These are phyloP conservation scores for Mucor plumbeus DNA, from an alignment of 371 early-diverging fungal genomes.

Conservation along the genomic window DNA sequence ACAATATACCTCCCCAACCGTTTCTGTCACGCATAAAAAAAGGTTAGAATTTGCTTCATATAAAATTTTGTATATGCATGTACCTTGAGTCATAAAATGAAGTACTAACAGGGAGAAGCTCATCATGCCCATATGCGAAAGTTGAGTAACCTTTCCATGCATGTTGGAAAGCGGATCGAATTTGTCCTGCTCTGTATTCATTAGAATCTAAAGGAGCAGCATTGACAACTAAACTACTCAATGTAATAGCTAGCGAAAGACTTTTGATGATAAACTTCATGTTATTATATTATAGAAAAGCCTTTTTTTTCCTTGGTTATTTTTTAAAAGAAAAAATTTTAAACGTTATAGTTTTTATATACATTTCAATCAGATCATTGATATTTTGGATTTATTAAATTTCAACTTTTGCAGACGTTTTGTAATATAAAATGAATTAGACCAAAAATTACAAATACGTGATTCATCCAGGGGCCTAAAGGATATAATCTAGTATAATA, in stretches of 20 bases:
- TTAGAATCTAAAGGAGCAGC: background rate
- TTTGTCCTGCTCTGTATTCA: conserved; percentile 17
- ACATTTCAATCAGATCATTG: too few relatives aligned
- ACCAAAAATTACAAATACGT: too few relatives aligned
- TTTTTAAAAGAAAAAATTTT: too few relatives aligned
- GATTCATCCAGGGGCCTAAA: too few relatives aligned
- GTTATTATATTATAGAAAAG: too few relatives aligned
- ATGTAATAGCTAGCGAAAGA: background rate
- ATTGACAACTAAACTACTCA: background rate
- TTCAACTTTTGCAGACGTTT: too few relatives aligned
- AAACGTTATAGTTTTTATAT: too few relatives aligned
- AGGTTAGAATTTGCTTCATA: background rate
- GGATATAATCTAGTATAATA: too few relatives aligned
- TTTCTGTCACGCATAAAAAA: conserved; percentile 25
- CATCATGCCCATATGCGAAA: conserved; percentile 56
- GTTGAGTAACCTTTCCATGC: conserved; percentile 75
- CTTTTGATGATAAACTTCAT: too few relatives aligned
- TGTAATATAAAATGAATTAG: too few relatives aligned
- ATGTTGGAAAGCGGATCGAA: conserved; percentile 55
- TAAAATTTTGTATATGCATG: conserved; percentile 19
- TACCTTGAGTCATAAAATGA: conserved; percentile 40
- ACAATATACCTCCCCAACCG: conserved; percentile 58
- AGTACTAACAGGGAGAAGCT: conserved; percentile 47
- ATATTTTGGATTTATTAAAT: too few relatives aligned
- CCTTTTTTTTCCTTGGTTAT: too few relatives aligned